Percentiles rank a stretch among this genome's conserved stretches.
These are phyloP conservation scores for Rhododendron molle DNA, from an alignment of 148 eudicot species.

Conservation along the genomic window DNA sequence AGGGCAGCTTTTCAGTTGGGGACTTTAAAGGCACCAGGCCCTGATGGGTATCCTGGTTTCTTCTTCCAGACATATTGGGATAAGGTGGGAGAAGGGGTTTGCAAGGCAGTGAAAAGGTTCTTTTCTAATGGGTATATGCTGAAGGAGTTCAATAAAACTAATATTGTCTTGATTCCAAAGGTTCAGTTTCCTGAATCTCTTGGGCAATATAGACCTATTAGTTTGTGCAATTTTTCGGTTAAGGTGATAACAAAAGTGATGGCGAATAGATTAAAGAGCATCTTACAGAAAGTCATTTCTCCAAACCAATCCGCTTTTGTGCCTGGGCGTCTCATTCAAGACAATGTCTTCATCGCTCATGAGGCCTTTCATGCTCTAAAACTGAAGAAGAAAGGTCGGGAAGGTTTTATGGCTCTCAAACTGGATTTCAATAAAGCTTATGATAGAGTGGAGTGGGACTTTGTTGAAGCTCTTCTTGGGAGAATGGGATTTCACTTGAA, in stretches of 20 bases:
- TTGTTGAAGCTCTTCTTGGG: too few species aligned
- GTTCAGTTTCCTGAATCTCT: neutral
- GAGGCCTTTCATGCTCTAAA: too few species aligned
- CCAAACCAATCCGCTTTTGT: too few species aligned
- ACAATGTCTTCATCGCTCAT: too few species aligned
- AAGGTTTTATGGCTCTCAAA: too few species aligned
- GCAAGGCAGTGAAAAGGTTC: neutral
- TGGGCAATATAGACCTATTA: neutral
- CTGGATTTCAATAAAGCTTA: too few species aligned
- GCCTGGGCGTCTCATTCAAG: too few species aligned
- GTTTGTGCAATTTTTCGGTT: neutral
- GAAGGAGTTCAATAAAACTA: neutral
- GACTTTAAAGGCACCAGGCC: neutral
- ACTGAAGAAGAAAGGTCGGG: too few species aligned
- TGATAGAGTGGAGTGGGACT: too few species aligned
- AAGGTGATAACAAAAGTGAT: neutral
- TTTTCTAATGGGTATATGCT: neutral
- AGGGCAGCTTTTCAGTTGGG: neutral
- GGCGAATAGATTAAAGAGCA: too few species aligned
- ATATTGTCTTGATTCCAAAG: neutral
- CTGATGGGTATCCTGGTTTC: neutral
- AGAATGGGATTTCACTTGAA: too few species aligned
- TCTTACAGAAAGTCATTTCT: too few species aligned
- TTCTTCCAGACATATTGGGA: neutral
- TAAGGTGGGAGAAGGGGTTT: neutral